Evolutionary conservation across 2,329 filamentous ascomycete genomes (phyloP), one percentile per base, ranked within the genome.

Genomic region (Botrytis fabae): DNA sequence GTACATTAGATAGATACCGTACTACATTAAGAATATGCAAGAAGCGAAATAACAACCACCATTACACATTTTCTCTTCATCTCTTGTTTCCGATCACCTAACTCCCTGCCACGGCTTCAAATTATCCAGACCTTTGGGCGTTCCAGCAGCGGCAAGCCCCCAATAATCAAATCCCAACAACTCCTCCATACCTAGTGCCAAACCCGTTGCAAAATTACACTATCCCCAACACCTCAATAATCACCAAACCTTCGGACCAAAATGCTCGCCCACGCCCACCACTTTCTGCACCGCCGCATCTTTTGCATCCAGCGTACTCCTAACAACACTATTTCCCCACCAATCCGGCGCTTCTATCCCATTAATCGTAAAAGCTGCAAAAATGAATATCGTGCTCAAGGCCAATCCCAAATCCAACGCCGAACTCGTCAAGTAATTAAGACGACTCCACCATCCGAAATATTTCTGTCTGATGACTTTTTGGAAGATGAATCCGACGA

Each of bases 391-490:
- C 0, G 91, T 92, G 46, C 86, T 87, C n/a, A 93, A 80, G 16
- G 90, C 88, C 12, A 93, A 85, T 18, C 91, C 92, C 69, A 88
- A 87, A 81, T 93, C 92, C 40, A 94, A 83, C 1, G 89, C 92
- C 0, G 91, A 91, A 38, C 91, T 92, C 0, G 90, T 89, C 78
- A 93, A 86, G 80, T 93, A 94, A 83, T 94, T 93, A 83, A 92
- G 93, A 80, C 91, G 88, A 81, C 91, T 83, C 92, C 92, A 94
- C 92, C 91, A 93, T 54, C 89, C 91, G 9, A 86, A 88, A 81
- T 87, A 91, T 75, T 87, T 86, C 73, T 89, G 85, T 79, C 88
- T 87, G 79, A 93, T 87, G 75, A 85, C 89, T 78, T 87, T 90
- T 82, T 93, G 92, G 84, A 93, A 93, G 59, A 91, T 76, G 71